Conservation (phyloP, 495 filamentous ascomycete genomes). For the Amorphotheca resinae region DNA sequence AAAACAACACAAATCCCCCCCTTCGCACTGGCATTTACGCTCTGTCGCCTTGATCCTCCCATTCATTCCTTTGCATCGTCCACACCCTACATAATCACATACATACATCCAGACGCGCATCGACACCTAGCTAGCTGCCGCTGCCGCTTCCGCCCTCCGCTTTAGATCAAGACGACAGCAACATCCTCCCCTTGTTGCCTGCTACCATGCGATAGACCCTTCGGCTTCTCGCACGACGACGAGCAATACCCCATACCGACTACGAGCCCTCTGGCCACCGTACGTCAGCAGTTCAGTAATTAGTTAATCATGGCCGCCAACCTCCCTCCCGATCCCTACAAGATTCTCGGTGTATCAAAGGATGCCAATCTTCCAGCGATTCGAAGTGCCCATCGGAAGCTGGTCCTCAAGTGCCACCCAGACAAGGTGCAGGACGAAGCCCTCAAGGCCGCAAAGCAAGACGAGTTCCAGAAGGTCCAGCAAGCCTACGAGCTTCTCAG, state of each 20-base stretch:
- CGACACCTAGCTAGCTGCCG: not conserved
- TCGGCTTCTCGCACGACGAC: slow-evolving; percentile 7
- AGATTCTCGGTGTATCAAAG: slow-evolving; percentile 60
- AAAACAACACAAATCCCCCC: not conserved
- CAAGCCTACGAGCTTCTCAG: slow-evolving; percentile 85
- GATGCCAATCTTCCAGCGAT: slow-evolving; percentile 64
- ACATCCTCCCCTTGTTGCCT: not conserved
- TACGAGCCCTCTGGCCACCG: not conserved
- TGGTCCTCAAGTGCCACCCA: slow-evolving; percentile 86
- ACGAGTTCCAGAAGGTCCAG: slow-evolving; percentile 88
- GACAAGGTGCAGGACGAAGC: slow-evolving; percentile 82
- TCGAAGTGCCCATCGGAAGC: slow-evolving; percentile 74
- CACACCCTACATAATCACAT: no score
- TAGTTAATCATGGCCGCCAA: slow-evolving; percentile 44
- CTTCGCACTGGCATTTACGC: not conserved
- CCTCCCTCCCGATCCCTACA: slow-evolving; percentile 74
- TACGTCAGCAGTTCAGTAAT: slow-evolving; percentile 6
- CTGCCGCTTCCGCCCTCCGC: not conserved
- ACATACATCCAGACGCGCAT: not conserved
- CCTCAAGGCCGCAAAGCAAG: slow-evolving; percentile 52
- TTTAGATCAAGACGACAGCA: not conserved
- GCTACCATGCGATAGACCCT: slow-evolving; percentile 14
- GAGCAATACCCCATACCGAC: slow-evolving; percentile 7
- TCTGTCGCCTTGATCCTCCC: not conserved
- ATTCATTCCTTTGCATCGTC: not conserved